Percentiles rank a stretch among this genome's conserved stretches.
These are phyloP conservation scores for Wallacemonas sp. DNA, from an alignment of 208 protist genomes.

Conservation along the genomic window DNA sequence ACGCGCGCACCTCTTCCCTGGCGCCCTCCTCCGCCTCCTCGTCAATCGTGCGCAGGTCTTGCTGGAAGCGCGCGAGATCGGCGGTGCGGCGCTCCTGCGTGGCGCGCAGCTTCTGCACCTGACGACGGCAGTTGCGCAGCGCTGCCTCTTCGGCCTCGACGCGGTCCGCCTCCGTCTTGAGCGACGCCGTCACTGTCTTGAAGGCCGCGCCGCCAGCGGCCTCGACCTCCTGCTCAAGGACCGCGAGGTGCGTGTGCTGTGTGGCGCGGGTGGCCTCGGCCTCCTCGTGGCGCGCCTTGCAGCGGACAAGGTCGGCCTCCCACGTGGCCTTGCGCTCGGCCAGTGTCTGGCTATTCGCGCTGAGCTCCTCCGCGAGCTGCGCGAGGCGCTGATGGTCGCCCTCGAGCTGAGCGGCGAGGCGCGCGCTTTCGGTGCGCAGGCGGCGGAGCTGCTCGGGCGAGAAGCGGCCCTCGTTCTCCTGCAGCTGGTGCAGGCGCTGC, in stretches of 20 bases:
- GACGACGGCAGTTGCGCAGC: slow-evolving; percentile 60
- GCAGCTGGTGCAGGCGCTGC: slow-evolving; percentile 64
- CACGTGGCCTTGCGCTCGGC: slow-evolving; percentile 27
- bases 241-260: slow-evolving; percentile 51
- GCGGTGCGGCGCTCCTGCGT: slow-evolving; percentile 69
- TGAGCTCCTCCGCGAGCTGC: slow-evolving; percentile 41
- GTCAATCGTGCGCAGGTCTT: slow-evolving; percentile 56
- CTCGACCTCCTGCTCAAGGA: slow-evolving; percentile 78
- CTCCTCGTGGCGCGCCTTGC: slow-evolving; percentile 32
- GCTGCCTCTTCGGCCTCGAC: slow-evolving; percentile 76
- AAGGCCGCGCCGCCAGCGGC: slow-evolving; percentile 70
- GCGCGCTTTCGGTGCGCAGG: slow-evolving; percentile 49
- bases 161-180: slow-evolving; percentile 65
- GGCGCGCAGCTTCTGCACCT: slow-evolving; percentile 68
- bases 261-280: slow-evolving; percentile 46
- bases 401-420: slow-evolving; percentile 49
- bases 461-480: slow-evolving; percentile 55
- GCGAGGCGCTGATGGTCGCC: slow-evolving; percentile 38
- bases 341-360: slow-evolving; percentile 27
- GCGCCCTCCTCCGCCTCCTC: slow-evolving; percentile 61
- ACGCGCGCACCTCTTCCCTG: slow-evolving; percentile 53
- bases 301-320: slow-evolving; percentile 33
- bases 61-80: slow-evolving; percentile 62
- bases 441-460: slow-evolving; percentile 54
- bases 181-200: slow-evolving; percentile 53